Evolutionary conservation across 495 filamentous ascomycete species (phyloP).

Genomic region (Penicillium antarcticum): DNA sequence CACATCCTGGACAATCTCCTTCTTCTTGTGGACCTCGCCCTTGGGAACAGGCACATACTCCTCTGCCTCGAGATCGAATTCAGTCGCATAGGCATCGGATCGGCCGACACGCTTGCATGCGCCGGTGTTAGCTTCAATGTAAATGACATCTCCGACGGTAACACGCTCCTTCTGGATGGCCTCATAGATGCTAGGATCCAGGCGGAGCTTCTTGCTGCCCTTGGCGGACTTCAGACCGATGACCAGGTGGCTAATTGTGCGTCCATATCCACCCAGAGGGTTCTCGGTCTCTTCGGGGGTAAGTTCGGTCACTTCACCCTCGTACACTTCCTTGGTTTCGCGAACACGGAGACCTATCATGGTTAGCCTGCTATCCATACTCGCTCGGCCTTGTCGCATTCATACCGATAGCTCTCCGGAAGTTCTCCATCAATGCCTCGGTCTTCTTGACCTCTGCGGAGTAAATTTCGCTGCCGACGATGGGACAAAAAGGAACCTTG

Average conservation of each 20-base stretch:
- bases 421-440: constrained; percentile 97
- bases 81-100: constrained; percentile 93
- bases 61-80: constrained; percentile 97
- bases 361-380: constrained; percentile 12
- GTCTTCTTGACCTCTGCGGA: constrained; percentile 98
- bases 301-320: constrained; percentile 93
- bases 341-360: constrained; percentile 73
- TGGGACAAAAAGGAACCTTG: constrained; percentile 95
- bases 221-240: constrained; percentile 87
- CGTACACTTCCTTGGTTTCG: constrained; percentile 97
- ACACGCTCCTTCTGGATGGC: constrained; percentile 98
- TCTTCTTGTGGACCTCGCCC: constrained; percentile 99
- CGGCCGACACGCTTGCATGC: constrained; percentile 94
- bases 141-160: constrained; percentile 93
- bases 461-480: constrained; percentile 96
- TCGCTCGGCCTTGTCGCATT: neutral
- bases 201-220: constrained; percentile 92
- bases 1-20: constrained; percentile 99
- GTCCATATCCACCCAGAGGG: constrained; percentile 90
- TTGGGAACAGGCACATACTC: constrained; percentile 98
- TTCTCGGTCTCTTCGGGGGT: constrained; percentile 98
- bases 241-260: constrained; percentile 86
- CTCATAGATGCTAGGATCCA: constrained; percentile 98
- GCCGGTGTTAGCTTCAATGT: constrained; percentile 97
- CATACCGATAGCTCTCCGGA: constrained; percentile 86